phyloP scores from a whole-genome alignment of 1,284 basidiomycete genomes.

The Vanrija sp. region DNA sequence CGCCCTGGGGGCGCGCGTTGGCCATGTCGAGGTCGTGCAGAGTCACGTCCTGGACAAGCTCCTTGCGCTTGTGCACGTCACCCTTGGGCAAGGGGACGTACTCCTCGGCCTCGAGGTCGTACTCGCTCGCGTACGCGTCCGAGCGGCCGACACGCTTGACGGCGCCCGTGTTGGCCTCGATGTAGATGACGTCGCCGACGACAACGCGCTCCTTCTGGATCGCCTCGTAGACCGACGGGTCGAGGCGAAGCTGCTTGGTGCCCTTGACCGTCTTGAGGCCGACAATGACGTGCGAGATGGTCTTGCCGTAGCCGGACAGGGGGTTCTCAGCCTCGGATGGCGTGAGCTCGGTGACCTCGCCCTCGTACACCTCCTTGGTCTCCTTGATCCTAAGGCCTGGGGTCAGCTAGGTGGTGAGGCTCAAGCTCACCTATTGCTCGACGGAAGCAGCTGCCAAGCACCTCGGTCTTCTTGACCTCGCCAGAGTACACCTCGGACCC shows the following conservation, averaged over 20 bases:
- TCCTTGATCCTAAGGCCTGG: slow-evolving; percentile 92
- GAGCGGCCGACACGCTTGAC: slow-evolving; percentile 97
- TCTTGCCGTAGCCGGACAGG: slow-evolving; percentile 95
- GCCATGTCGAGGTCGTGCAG: slow-evolving; percentile 95
- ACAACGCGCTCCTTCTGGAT: slow-evolving; percentile 97
- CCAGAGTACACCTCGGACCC: slow-evolving; percentile 94
- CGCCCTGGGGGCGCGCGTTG: slow-evolving; percentile 81
- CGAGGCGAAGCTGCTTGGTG: slow-evolving; percentile 93
- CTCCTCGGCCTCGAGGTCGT: slow-evolving; percentile 95
- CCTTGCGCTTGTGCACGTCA: slow-evolving; percentile 95
- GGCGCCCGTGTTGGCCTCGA: slow-evolving; percentile 89
- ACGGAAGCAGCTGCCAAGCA: slow-evolving; percentile 91
- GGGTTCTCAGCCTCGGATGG: slow-evolving; percentile 94
- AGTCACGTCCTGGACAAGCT: slow-evolving; percentile 95
- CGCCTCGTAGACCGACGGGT: slow-evolving; percentile 94
- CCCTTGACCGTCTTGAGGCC: slow-evolving; percentile 97
- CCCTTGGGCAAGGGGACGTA: slow-evolving; percentile 98
- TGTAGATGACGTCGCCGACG: slow-evolving; percentile 95
- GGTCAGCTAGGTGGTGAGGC: slow-evolving; percentile 1
- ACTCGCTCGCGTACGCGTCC: slow-evolving; percentile 97
- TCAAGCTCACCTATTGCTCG: slow-evolving; percentile 79
- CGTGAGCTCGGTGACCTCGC: slow-evolving; percentile 94
- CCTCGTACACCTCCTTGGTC: slow-evolving; percentile 98
- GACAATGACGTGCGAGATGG: slow-evolving; percentile 93
- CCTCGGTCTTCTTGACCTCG: slow-evolving; percentile 99